Conservation (phyloP, 805 yeast species). For the Ogataea paradorogensis region DNA sequence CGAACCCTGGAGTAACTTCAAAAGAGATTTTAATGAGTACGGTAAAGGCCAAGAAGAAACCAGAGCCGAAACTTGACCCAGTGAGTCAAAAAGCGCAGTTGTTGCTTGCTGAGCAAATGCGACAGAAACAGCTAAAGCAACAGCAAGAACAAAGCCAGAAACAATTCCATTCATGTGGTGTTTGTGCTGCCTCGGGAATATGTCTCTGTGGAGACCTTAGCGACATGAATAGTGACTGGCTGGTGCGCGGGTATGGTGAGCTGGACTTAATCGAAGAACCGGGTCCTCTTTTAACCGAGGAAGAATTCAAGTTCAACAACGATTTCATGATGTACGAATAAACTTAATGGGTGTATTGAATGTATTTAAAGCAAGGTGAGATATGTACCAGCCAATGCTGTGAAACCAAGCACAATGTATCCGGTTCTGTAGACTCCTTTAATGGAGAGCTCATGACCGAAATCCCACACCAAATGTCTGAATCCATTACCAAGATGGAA, state of each 20-base stretch:
- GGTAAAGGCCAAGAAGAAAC: slow-evolving; percentile 9
- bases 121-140: slow-evolving; percentile 20
- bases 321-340: slow-evolving; percentile 24
- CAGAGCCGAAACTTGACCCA: slow-evolving; percentile 19
- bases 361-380: slow-evolving; percentile 41
- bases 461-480: slow-evolving; percentile 94
- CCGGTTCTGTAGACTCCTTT: slow-evolving; percentile 94
- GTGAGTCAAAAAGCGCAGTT: slow-evolving; percentile 23
- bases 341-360: slow-evolving; percentile 5
- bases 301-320: slow-evolving; percentile 16
- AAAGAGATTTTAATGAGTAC: slow-evolving; percentile 26
- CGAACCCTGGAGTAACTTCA: slow-evolving; percentile 22
- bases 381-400: slow-evolving; percentile 57
- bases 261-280: slow-evolving; percentile 7
- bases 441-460: slow-evolving; percentile 72
- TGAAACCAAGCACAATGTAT: slow-evolving; percentile 70
- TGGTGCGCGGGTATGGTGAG: slow-evolving; percentile 8
- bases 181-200: slow-evolving; percentile 4
- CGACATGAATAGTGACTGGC: slow-evolving; percentile 8
- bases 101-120: slow-evolving; percentile 22
- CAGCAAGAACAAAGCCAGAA: slow-evolving; percentile 11
- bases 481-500: slow-evolving; percentile 85
- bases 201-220: slow-evolving; percentile 5
- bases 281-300: slow-evolving; percentile 4
- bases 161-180: slow-evolving; percentile 10